Evolutionary conservation across 805 yeast genomes (phyloP).

Genomic region (Lipomyces spencermartinsiae): DNA sequence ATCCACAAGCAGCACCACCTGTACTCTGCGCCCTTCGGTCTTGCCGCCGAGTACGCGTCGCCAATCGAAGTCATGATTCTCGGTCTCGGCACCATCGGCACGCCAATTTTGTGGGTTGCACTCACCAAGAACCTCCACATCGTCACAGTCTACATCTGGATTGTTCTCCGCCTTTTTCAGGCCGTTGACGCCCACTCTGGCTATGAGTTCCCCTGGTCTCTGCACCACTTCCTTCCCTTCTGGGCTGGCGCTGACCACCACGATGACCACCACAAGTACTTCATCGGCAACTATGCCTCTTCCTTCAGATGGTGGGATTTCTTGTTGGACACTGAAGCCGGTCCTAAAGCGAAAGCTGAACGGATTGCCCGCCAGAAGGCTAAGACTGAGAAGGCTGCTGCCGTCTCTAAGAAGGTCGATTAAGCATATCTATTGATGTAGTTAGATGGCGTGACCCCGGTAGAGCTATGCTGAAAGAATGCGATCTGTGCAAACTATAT

Average conservation of each 20-base stretch:
- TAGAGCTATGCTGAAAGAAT: no score
- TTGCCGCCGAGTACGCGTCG: constrained; percentile 97
- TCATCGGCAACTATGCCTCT: constrained; percentile 93
- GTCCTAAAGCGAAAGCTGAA: constrained; percentile 74
- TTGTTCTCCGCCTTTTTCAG: constrained; percentile 85
- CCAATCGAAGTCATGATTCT: constrained; percentile 89
- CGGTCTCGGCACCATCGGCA: constrained; percentile 96
- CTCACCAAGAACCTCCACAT: constrained; percentile 79
- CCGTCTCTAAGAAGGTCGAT: constrained; percentile 33
- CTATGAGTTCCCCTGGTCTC: constrained; percentile 96
- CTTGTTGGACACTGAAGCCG: constrained; percentile 86
- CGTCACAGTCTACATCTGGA: constrained; percentile 90
- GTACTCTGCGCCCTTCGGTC: constrained; percentile 97
- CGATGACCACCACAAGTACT: constrained; percentile 95
- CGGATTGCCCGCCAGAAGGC: constrained; percentile 67
- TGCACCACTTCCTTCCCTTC: constrained; percentile 87
- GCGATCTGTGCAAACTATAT: no score
- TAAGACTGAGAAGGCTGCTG: constrained; percentile 46
- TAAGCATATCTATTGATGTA: constrained; percentile 9
- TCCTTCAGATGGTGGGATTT: constrained; percentile 97
- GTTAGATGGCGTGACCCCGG: not conserved
- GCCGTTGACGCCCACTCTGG: constrained; percentile 99
- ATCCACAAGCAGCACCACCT: constrained; percentile 98
- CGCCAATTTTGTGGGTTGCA: constrained; percentile 84
- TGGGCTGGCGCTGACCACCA: constrained; percentile 47